Conservation (phyloP, 2,329 filamentous ascomycete genomes). For the Curvularia hawaiiensis region DNA sequence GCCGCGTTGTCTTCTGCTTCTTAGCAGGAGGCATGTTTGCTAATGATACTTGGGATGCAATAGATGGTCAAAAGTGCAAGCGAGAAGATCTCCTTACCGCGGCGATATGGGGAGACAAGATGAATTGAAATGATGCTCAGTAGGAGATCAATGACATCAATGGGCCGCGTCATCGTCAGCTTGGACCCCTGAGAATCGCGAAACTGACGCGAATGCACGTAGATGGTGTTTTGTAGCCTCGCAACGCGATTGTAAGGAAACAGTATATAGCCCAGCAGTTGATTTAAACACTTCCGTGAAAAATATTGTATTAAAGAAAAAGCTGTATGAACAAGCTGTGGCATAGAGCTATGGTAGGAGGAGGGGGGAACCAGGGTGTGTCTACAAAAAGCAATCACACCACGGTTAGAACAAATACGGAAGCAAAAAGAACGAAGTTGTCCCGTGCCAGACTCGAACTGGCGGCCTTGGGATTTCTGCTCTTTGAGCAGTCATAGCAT, state of each 20-base stretch:
- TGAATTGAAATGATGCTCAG: not conserved
- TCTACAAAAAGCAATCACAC: not conserved
- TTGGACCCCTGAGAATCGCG: conserved; percentile 10
- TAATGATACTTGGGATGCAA: not conserved
- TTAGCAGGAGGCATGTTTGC: conserved; percentile 19
- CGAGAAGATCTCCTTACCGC: not conserved
- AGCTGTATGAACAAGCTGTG: not conserved
- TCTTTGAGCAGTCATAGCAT: conserved; percentile 30
- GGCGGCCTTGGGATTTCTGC: conserved; percentile 36
- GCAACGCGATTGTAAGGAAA: conserved; percentile 8
- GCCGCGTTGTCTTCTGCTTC: conserved; percentile 12
- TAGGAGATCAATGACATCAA: conserved; percentile 14
- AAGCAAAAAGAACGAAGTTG: conserved; percentile 13
- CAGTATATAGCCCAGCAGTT: not conserved
- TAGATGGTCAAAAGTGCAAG: not conserved
- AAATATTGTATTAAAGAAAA: not conserved
- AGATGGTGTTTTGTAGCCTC: not conserved
- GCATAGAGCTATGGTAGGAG: not conserved
- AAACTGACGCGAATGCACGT: conserved; percentile 16
- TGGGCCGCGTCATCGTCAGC: conserved; percentile 12
- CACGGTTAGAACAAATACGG: not conserved
- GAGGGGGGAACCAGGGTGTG: no score
- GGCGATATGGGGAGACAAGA: not conserved
- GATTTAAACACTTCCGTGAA: not conserved
- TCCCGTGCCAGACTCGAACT: conserved; percentile 38